Evolutionary conservation across 306 rosid species (phyloP).

Genomic region (Gillenia trifoliata): DNA sequence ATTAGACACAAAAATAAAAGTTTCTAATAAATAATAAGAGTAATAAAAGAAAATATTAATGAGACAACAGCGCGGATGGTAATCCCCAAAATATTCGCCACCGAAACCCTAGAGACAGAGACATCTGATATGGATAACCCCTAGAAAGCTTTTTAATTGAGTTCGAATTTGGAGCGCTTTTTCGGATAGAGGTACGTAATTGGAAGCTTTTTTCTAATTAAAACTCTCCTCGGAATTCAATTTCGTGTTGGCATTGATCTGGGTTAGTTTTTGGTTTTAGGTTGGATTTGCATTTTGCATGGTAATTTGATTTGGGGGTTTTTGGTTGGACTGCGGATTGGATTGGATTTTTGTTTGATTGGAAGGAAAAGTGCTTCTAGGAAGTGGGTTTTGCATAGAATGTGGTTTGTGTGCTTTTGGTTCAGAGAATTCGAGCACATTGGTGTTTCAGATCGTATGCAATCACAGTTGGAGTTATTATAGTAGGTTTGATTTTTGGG

Average conservation of each 20-base stretch:
- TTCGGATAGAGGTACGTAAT: conserved; percentile 6
- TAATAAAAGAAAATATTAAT: neutral
- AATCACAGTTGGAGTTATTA: neutral
- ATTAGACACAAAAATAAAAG: neutral
- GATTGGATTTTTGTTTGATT: neutral
- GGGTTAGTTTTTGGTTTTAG: neutral
- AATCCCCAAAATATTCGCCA: conserved; percentile 14
- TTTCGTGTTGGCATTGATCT: conserved; percentile 9
- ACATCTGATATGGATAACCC: neutral
- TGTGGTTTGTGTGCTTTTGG: conserved; percentile 7
- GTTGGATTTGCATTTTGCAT: neutral
- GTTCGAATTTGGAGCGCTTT: conserved; percentile 6
- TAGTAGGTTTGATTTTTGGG: neutral
- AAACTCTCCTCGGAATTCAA: neutral
- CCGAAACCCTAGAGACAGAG: conserved; percentile 12
- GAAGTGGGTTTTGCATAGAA: conserved; percentile 11
- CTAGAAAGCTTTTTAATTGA: neutral
- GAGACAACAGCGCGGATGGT: conserved; percentile 12
- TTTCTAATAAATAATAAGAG: neutral
- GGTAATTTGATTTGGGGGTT: conserved; percentile 5
- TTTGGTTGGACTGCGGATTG: neutral
- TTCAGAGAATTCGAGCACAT: conserved; percentile 13
- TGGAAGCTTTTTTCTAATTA: neutral
- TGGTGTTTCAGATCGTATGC: conserved; percentile 5
- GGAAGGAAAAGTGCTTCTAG: conserved; percentile 3